Evolutionary conservation across 2,329 filamentous ascomycete species (phyloP).

Genomic region (Microdochium nivale): DNA sequence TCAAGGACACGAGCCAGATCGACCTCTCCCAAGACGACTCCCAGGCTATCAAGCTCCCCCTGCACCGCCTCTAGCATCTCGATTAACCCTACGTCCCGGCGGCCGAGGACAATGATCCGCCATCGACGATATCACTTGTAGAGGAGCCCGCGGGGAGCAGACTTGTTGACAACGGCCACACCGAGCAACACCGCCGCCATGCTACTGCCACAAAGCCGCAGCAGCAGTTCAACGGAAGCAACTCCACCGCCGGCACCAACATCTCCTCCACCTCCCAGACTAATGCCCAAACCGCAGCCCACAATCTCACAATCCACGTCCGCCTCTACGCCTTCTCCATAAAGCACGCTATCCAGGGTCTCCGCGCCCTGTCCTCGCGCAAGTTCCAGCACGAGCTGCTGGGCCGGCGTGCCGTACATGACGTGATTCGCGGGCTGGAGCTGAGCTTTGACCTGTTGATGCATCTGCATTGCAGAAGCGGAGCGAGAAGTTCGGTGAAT

Average conservation of each 20-base stretch:
- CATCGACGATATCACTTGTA: not conserved
- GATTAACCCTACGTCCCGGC: constrained; percentile 7
- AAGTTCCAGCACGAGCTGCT: constrained; percentile 8
- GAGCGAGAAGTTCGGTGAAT: not conserved
- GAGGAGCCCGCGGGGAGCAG: not conserved
- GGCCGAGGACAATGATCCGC: not conserved
- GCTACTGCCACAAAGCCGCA: not conserved
- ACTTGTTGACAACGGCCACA: not conserved
- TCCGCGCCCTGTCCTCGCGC: constrained; percentile 5
- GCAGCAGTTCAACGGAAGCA: no score
- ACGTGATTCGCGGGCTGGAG: constrained; percentile 5
- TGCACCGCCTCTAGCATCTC: constrained; percentile 10
- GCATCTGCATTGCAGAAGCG: not conserved
- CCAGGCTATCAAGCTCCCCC: constrained; percentile 6
- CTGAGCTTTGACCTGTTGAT: constrained; percentile 8
- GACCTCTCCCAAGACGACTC: constrained; percentile 7
- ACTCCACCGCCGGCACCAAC: not conserved
- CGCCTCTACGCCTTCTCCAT: constrained; percentile 7
- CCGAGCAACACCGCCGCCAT: not conserved
- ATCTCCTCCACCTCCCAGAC: not conserved
- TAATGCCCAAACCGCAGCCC: not conserved
- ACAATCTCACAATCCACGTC: constrained; percentile 8
- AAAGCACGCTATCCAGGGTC: constrained; percentile 6
- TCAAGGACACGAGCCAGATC: constrained; percentile 2
- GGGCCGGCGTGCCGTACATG: constrained; percentile 2